Percentiles rank a stretch among this genome's conserved stretches.
Evolutionary conservation across 257 asterid genomes (phyloP).

Genomic region (Buddleja alternifolia): DNA sequence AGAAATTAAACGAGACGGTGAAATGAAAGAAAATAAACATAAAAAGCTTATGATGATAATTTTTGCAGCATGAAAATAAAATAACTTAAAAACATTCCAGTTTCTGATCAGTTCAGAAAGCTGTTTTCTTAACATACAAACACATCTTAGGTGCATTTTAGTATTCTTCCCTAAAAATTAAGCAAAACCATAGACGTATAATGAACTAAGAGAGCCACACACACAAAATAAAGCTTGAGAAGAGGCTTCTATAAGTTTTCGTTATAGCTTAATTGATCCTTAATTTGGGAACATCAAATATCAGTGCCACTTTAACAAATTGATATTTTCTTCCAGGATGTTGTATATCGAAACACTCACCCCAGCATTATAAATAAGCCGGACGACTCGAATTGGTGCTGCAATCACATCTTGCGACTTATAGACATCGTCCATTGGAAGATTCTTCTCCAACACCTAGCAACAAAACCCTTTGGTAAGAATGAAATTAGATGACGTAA

Average conservation of each 20-base stretch:
- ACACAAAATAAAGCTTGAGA: not conserved
- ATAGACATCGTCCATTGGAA: constrained; percentile 79
- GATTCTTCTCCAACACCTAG: constrained; percentile 90
- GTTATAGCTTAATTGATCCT: not conserved
- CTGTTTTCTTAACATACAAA: not conserved
- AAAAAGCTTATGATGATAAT: not conserved
- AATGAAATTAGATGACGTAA: constrained; percentile 23
- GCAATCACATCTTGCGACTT: constrained; percentile 81
- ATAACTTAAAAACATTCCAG: not conserved
- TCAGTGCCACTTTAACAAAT: not conserved
- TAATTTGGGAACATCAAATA: constrained; percentile 1
- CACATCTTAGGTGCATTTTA: not conserved
- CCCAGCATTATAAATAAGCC: constrained; percentile 85
- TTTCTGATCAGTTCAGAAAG: not conserved
- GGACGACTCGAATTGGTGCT: constrained; percentile 96
- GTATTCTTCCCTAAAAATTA: not conserved
- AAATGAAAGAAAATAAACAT: not conserved
- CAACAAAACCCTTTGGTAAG: constrained; percentile 25
- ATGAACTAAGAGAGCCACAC: not conserved
- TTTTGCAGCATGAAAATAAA: not conserved
- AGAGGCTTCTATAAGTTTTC: too few species aligned
- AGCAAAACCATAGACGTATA: not conserved
- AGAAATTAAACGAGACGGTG: not conserved
- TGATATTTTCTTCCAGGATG: not conserved
- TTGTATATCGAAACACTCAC: constrained; percentile 44